Percentiles rank a stretch among this genome's conserved stretches.
Conservation (phyloP, 441 rosid genomes). For the Corymbia calophylla region DNA sequence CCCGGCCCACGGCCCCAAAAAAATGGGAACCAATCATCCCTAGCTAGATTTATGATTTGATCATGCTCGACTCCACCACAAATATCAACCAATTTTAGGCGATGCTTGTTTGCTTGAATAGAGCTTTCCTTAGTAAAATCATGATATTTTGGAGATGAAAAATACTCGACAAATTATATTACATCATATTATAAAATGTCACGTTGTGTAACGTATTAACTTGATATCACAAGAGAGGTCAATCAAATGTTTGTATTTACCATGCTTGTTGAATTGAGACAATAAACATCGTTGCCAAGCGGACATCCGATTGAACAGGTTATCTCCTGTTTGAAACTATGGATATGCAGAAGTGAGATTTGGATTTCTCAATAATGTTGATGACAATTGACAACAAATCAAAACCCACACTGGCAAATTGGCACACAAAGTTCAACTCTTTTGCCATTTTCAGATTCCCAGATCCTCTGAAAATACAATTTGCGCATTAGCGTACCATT, state of each 20-base stretch:
- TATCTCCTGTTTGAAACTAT: neutral
- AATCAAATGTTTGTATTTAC: neutral
- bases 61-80: neutral
- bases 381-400: neutral
- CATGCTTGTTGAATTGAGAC: neutral
- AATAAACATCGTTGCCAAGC: too few species aligned
- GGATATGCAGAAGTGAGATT: neutral
- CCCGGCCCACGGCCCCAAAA: too few species aligned
- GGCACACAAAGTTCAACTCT: neutral
- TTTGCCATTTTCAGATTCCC: neutral
- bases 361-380: neutral
- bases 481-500: neutral
- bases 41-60: rapidly evolving
- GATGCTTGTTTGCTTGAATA: neutral
- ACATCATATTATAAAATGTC: rapidly evolving
- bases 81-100: neutral
- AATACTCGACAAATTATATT: neutral
- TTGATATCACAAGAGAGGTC: neutral
- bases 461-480: neutral
- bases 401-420: neutral
- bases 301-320: neutral
- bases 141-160: neutral
- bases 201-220: rapidly evolving
- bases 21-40: too few species aligned
- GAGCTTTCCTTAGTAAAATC: neutral